These are phyloP conservation scores for Basipetospora sp. DNA, from an alignment of 2,329 filamentous ascomycete species.

Conservation along the genomic window DNA sequence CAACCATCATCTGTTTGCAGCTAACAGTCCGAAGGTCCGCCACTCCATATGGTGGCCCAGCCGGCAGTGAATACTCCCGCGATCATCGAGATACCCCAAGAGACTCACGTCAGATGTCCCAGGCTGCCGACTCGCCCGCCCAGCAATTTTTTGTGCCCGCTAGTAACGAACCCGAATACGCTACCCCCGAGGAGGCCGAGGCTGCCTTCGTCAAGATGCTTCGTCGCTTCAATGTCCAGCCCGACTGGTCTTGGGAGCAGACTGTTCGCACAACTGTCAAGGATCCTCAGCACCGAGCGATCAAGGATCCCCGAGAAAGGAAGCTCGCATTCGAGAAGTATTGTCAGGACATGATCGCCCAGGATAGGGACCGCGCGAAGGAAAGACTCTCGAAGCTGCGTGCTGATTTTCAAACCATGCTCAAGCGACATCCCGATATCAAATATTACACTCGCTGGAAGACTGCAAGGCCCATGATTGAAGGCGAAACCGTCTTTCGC, in stretches of 20 bases:
- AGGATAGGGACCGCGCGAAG: conserved; percentile 89
- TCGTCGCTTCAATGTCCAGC: conserved; percentile 68
- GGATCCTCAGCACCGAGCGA: conserved; percentile 80
- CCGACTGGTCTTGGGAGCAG: conserved; percentile 88
- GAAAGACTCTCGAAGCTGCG: conserved; percentile 84
- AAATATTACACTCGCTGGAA: conserved; percentile 95
- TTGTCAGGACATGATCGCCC: conserved; percentile 71
- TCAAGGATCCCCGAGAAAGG: conserved; percentile 83
- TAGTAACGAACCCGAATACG: conserved; percentile 62
- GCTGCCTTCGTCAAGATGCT: conserved; percentile 85
- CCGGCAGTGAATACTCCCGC: conserved; percentile 11
- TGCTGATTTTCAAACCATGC: conserved; percentile 88
- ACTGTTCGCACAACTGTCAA: conserved; percentile 73
- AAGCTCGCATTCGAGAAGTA: conserved; percentile 91
- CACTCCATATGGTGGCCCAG: background rate
- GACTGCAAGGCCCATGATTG: conserved; percentile 83
- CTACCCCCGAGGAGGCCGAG: conserved; percentile 73
- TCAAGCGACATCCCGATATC: conserved; percentile 91
- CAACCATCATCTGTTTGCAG: background rate
- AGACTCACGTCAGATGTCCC: conserved; percentile 41
- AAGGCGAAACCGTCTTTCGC: conserved; percentile 88
- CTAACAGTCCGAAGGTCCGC: no score
- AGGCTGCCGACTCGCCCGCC: conserved; percentile 39
- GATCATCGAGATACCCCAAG: conserved; percentile 14
- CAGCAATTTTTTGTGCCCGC: conserved; percentile 44